phyloP scores from a whole-genome alignment of 192 early-diverging fungal genomes.

The Pecoramyces ruminantium region DNA sequence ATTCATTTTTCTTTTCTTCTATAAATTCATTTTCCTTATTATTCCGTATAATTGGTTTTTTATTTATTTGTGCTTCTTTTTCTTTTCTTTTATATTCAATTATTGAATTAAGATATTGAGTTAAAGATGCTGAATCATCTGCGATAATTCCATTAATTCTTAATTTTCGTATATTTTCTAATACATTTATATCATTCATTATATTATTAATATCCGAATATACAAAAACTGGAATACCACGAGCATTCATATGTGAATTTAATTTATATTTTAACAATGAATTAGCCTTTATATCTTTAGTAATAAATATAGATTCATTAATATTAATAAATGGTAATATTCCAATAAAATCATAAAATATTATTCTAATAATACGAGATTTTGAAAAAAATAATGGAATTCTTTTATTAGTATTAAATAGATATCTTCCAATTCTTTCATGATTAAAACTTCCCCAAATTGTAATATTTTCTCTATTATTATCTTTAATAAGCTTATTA shows the following conservation, averaged over 20 bases:
- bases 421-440: background rate
- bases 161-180: background rate
- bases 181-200: background rate
- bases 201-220: background rate
- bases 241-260: background rate
- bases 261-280: background rate
- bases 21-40: background rate
- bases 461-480: background rate
- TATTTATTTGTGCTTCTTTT: background rate
- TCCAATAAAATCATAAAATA: background rate
- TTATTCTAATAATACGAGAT: background rate
- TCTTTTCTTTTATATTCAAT: background rate
- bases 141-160: background rate
- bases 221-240: background rate
- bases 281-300: background rate
- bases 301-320: background rate
- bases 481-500: background rate
- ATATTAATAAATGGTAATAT: background rate
- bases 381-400: background rate
- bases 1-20: too few relatives aligned
- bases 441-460: background rate
- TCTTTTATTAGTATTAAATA: background rate
- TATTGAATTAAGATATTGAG: background rate
- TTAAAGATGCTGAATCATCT: background rate
- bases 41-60: background rate